Evolutionary conservation across 768 basidiomycete genomes (phyloP), one percentile per base, ranked within the genome.

Genomic region (Cystofilobasidium capitatum): DNA sequence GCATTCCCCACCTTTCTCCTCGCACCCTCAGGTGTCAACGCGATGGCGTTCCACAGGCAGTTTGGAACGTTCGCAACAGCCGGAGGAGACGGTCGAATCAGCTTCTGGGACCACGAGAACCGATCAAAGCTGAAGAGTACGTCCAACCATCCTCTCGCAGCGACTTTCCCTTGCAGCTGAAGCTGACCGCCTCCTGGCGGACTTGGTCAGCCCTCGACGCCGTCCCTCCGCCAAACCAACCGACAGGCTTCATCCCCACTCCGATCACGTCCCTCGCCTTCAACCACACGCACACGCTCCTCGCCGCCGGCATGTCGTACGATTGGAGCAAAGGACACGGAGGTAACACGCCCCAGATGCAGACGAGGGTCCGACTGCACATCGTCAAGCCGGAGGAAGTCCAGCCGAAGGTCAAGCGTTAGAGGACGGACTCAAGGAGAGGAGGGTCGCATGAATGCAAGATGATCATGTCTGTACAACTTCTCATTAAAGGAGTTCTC

Each of bases 71-170:
- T 61, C 26, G 59, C 59, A 17, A 61, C 59, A 29, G 59, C 59
- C 35, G 65, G 65, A 24, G 58, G 58, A 14, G 65, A 66, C 26
- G 65, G 65, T 1, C 57, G 65, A 35, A 66, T 66, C 65, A 42
- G 42, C n/a, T 66, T 66, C 58, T 66, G 65, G 65, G 65, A 66
- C 29, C 65, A 66, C 59, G 65, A 66, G 31, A 66, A 66, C 58
- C 58, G 65, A 12, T 66, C 65, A 14, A 66, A 66, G 49, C 59
- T 66, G 31, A 66, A 66, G 58, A 66, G 65, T 66, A 22, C 13
- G 65, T 49, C 36, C 2, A 0, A 22, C 39, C 22, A n/a, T n/a
- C n/a, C n/a, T n/a, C n/a, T n/a, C n/a, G n/a, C n/a, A n/a, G n/a
- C n/a, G n/a, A n/a, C n/a, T n/a, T n/a, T n/a, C n/a, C n/a, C n/a